A percentile compares a stretch with the other conserved stretches of the same genome.
phyloP scores from a whole-genome alignment of 768 basidiomycete genomes.

The Naganishia antarctica region DNA sequence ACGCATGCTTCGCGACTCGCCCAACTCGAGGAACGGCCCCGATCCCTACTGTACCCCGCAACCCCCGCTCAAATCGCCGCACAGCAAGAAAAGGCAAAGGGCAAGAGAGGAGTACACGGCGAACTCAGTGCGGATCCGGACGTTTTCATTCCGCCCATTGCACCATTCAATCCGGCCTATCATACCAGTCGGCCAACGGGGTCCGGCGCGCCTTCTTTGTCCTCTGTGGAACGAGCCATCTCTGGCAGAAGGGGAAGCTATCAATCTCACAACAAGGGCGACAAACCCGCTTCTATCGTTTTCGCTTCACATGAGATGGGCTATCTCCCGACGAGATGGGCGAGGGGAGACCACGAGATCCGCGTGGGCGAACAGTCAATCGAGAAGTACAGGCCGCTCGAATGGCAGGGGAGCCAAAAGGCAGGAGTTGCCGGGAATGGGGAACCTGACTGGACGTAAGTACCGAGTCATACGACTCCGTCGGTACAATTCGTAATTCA shows the following conservation, averaged over 20 bases:
- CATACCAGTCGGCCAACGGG: conserved; percentile 2
- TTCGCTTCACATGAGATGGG: conserved; percentile 38
- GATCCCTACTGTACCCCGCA: conserved; percentile 43
- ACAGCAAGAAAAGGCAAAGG: conserved; percentile 17
- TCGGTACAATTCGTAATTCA: not conserved
- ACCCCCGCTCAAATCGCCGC: conserved; percentile 44
- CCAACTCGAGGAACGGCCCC: conserved; percentile 38
- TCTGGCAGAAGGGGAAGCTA: conserved; percentile 9
- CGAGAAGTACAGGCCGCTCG: conserved; percentile 46
- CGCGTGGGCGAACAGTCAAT: conserved; percentile 42
- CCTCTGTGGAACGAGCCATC: conserved; percentile 14
- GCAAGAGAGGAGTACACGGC: conserved; percentile 5
- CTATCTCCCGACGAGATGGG: conserved; percentile 47
- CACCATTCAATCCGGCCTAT: conserved; percentile 24
- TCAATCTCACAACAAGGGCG: conserved; percentile 18
- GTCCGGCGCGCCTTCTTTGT: not conserved
- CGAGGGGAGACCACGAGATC: conserved; percentile 41
- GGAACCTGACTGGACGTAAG: conserved; percentile 47
- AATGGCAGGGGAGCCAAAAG: conserved; percentile 45
- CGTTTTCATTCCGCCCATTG: conserved; percentile 22
- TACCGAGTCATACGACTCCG: not conserved
- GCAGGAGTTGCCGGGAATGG: conserved; percentile 8
- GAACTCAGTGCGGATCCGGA: conserved; percentile 1
- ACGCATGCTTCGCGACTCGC: conserved; percentile 21
- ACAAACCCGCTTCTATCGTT: conserved; percentile 32